Evolutionary conservation across 202 grass and related monocot species (phyloP).

Genomic region (Zizania palustris): DNA sequence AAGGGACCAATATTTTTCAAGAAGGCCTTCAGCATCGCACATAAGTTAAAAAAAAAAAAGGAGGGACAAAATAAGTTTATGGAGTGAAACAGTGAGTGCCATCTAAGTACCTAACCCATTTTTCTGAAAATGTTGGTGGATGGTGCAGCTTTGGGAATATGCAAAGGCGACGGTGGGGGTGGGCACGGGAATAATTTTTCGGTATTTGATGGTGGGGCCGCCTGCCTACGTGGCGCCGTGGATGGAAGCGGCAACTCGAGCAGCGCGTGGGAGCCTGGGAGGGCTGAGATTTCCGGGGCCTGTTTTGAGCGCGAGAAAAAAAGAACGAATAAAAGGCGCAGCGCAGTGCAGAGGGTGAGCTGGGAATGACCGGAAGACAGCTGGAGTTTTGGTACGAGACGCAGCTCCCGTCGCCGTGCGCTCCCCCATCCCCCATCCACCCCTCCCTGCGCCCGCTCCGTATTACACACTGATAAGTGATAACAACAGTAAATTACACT

Average conservation of each 20-base stretch:
- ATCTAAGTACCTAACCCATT: slow-evolving; percentile 22
- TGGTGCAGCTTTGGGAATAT: neutral
- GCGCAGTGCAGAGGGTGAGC: slow-evolving; percentile 27
- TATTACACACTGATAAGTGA: too few species aligned
- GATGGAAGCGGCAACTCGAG: slow-evolving; percentile 65
- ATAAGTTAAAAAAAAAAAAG: neutral
- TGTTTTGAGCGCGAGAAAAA: neutral
- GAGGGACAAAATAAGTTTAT: neutral
- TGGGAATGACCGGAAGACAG: slow-evolving; percentile 67
- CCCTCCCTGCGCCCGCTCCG: neutral
- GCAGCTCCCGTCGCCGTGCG: slow-evolving; percentile 74
- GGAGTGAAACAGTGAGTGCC: neutral
- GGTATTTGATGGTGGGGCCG: slow-evolving; percentile 26
- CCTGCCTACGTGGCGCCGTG: slow-evolving; percentile 34
- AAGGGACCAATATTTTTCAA: too few species aligned
- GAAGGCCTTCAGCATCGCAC: too few species aligned
- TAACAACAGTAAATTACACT: too few species aligned
- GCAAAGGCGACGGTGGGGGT: neutral
- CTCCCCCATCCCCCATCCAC: neutral
- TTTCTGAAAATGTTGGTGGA: neutral
- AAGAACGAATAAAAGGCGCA: neutral
- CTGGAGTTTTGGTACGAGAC: slow-evolving; percentile 58
- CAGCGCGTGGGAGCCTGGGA: slow-evolving; percentile 17
- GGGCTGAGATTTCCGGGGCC: neutral
- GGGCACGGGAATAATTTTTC: slow-evolving; percentile 35